Base-by-base conservation (phyloP, 768 basidiomycete genomes). In the Termitomyces sp. region DNA sequence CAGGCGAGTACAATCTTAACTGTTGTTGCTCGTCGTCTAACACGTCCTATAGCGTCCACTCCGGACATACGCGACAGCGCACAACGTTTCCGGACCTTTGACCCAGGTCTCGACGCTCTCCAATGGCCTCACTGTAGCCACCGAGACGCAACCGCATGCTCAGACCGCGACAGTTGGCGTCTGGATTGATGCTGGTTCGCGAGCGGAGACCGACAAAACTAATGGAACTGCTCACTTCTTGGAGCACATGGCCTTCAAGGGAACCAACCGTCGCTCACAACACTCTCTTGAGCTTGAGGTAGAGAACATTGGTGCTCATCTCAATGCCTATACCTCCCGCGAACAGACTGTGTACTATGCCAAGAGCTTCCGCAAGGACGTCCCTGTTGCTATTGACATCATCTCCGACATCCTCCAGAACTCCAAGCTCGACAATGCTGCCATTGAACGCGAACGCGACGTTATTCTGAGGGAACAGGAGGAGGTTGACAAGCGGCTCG, bases 271-370 rank as follows among this genome's bases (percentile, higher is more conserved):
- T 66, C 89, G 97, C 62, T 84, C 86, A 39, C 96, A 98, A 75
- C 90, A 94, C 66, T 83, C 86, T 18, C 86, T 99, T 53, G 97
- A 98, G 77, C 85, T 98, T 60, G 95, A 98, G 75, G 96, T 98
- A 24, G 97, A 99, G 80, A 96, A 97, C 78, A 83, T 98, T 60
- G 97, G 97, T 66, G 94, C 96, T 18, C 95, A 98, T 74, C 79
- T 99, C 60, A 98, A 98, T 73, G 96, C 97, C 53, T 98, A 98
- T 79, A 99, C 97, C 9, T 97, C 96, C 28, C 86, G 97, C 63
- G 97, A 99, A 79, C 96, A 98, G 78, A 99, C 97, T 22, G 96
- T 98, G 59, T 99, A 98, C 82, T 98, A 98, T 72, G 96, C 96
- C 70, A 98, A 98, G 84, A 90, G 91, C 73, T 98, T 99, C 87